phyloP scores from a whole-genome alignment of 306 rosid species.

The Medicago truncatula region DNA sequence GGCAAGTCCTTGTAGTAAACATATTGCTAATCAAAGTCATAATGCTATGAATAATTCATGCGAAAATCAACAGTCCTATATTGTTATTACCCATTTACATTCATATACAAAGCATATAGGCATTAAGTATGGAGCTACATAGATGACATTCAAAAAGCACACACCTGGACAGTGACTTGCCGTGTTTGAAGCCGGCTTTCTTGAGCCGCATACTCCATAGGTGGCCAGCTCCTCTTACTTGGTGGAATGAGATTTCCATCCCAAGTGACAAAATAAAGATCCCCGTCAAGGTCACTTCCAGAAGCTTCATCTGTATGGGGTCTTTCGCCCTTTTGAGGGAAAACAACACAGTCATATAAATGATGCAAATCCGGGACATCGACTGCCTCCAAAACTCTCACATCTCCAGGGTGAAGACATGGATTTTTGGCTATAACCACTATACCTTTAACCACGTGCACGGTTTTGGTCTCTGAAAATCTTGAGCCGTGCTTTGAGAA shows the following conservation, averaged over 20 bases:
- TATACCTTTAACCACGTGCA: conserved; percentile 62
- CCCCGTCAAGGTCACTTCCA: conserved; percentile 97
- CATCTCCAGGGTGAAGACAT: conserved; percentile 93
- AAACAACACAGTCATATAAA: conserved; percentile 82
- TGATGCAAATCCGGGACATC: conserved; percentile 77
- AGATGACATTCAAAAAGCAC: conserved; percentile 39
- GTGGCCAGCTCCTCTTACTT: conserved; percentile 76
- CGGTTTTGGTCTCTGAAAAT: conserved; percentile 58
- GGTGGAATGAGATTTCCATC: conserved; percentile 86
- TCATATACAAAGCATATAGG: background rate
- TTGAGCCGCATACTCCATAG: conserved; percentile 69
- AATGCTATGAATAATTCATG: conserved; percentile 26
- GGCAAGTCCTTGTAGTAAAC: conserved; percentile 23
- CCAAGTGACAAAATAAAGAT: conserved; percentile 94
- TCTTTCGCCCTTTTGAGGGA: conserved; percentile 90
- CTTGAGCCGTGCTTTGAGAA: conserved; percentile 86
- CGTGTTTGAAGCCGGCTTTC: conserved; percentile 48
- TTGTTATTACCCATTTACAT: conserved; percentile 19
- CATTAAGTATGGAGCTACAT: conserved; percentile 32
- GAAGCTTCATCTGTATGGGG: conserved; percentile 96
- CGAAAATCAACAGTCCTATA: conserved; percentile 15
- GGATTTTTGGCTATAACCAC: conserved; percentile 89
- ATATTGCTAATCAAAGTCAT: conserved; percentile 29
- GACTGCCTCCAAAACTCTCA: conserved; percentile 87
- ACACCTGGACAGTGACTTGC: conserved; percentile 50